Evolutionary conservation across 306 rosid genomes (phyloP).

Genomic region (Trifolium repens): DNA sequence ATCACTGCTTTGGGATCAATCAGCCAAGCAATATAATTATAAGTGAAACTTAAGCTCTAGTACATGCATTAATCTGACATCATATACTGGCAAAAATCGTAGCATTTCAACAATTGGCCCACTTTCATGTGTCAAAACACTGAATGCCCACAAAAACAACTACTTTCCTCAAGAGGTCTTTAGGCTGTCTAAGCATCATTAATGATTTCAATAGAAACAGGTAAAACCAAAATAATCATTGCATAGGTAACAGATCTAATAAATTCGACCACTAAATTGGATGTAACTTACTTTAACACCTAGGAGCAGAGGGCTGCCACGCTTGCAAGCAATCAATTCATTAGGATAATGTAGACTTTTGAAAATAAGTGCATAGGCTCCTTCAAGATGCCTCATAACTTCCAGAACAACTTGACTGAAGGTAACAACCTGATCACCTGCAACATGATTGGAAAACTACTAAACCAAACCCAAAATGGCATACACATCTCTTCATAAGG

Average conservation of each 20-base stretch:
- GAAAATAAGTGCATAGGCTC: conserved; percentile 98
- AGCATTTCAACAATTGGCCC: conserved; percentile 7
- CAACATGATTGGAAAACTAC: conserved; percentile 45
- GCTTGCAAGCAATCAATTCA: conserved; percentile 98
- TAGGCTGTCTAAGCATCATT: conserved; percentile 15
- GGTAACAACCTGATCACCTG: conserved; percentile 82
- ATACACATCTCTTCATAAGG: conserved; percentile 14
- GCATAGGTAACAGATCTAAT: conserved; percentile 11
- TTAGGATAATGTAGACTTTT: conserved; percentile 92
- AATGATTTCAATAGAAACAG: conserved; percentile 1
- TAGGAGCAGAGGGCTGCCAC: conserved; percentile 92
- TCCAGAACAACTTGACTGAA: conserved; percentile 95
- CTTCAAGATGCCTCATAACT: conserved; percentile 99
- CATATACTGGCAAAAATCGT: conserved; percentile 1
- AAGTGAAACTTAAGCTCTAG: conserved; percentile 21
- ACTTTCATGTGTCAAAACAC: conserved; percentile 11
- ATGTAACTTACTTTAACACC: conserved; percentile 85
- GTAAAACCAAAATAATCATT: conserved; percentile 17
- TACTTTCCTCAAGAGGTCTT: conserved; percentile 5
- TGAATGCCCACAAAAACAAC: conserved; percentile 14
- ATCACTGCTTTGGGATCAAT: conserved; percentile 15
- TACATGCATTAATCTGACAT: conserved; percentile 1
- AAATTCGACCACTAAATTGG: conserved; percentile 23
- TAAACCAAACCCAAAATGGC: conserved; percentile 34
- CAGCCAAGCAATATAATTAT: conserved; percentile 17